phyloP scores from a whole-genome alignment of 441 rosid genomes.

The California macrophylla region DNA sequence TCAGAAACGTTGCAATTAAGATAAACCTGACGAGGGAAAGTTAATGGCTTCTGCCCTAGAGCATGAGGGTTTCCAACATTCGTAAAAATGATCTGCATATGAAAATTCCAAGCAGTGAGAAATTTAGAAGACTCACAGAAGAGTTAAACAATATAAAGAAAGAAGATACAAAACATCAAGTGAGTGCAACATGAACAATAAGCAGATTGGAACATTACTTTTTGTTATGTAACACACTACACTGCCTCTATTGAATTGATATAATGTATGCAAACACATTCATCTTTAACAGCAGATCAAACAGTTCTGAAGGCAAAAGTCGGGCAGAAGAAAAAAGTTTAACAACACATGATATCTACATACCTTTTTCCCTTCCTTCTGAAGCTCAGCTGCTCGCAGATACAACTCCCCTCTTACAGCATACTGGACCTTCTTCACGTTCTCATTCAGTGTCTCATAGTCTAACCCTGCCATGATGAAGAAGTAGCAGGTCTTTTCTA shows the following conservation, averaged over 20 bases:
- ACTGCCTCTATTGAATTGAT: not conserved
- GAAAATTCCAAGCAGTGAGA: constrained; percentile 17
- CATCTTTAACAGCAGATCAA: not conserved
- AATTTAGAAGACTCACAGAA: not conserved
- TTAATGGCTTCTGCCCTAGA: constrained; percentile 82
- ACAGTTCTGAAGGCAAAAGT: not conserved
- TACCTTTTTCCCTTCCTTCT: constrained; percentile 95
- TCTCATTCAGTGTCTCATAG: constrained; percentile 64
- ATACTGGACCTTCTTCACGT: constrained; percentile 88
- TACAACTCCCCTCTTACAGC: constrained; percentile 92
- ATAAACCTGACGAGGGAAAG: constrained; percentile 82
- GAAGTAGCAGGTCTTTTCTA: constrained; percentile 15
- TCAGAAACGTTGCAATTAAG: not conserved
- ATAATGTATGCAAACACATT: not conserved
- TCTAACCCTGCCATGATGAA: constrained; percentile 64
- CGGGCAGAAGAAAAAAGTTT: not conserved
- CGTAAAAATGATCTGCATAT: constrained; percentile 74
- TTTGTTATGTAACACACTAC: not conserved
- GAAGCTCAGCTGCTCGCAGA: constrained; percentile 96
- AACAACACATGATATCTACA: not conserved
- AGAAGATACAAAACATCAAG: not conserved
- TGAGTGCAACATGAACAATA: not conserved
- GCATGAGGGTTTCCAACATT: constrained; percentile 99
- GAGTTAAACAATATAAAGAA: not conserved
- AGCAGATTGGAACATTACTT: not conserved